Base-by-base conservation (phyloP, 106 monocot genomes). In the Phalaenopsis aphrodite region DNA sequence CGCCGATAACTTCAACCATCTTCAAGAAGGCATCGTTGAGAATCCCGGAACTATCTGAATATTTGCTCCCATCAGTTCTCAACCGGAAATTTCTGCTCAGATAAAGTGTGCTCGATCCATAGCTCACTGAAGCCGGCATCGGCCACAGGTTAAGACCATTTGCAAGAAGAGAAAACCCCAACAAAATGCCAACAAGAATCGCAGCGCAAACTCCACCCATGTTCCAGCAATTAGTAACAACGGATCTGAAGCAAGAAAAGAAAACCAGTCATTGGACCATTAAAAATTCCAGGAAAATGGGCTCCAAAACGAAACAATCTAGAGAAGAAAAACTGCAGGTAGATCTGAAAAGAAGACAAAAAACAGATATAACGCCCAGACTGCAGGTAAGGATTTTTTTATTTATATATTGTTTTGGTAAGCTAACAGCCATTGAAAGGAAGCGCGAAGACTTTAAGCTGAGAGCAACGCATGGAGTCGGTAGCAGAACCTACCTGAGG, bases 111-210 rank as follows among this genome's bases (percentile, higher is more conserved):
- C 79, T 10, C 37, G 80, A 79, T 23, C 95, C 95, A 77, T 84
- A 48, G 52, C 48, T 87, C 78, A 84, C 86, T 15, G 86, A 89
- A 41, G 30, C 69, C 37, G 91, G 95, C 93, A 95, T 86, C 39
- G 95, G 95, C 93, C 95, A 95, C 56, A 95, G n/a, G 79, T 95
- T 83, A 3, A 95, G 36, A 1, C 84, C 83, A 78, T 81, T 76
- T 16, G 17, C 85, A 43, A 4, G 5, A 14, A 57, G 24, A 36
- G 36, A 39, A 61, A 68, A 39, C 30, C 65, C 21, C 61, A 55
- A 19, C 38, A 65, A 73, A 15, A 81, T 61, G 10, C 72, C 42
- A 67, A 15, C 83, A 17, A 87, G 76, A 56, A 83, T 6, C 5
- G 74, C 42, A 8, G 74, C 14, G 41, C 43, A 5, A 74, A 43